Percentiles rank a stretch among this genome's conserved stretches.
Evolutionary conservation across 179 eudicot genomes (phyloP).

Genomic region (Actinidia arguta): DNA sequence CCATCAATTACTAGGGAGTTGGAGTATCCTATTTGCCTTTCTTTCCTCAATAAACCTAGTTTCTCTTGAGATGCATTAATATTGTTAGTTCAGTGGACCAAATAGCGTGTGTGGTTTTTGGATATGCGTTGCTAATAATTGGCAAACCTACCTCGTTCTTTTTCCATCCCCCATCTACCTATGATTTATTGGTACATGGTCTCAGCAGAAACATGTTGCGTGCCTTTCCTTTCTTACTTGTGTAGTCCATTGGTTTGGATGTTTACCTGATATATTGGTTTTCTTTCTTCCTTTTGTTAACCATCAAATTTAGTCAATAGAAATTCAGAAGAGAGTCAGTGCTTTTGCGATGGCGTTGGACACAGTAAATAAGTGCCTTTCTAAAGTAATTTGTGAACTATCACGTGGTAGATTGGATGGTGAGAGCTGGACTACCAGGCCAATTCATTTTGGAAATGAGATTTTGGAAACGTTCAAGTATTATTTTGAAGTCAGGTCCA

Average conservation of each 20-base stretch:
- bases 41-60: too few species aligned
- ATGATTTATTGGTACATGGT: background rate
- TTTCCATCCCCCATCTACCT: background rate
- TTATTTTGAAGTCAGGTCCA: conserved; percentile 75
- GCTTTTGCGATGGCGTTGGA: conserved; percentile 94
- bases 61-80: background rate
- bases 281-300: conserved; percentile 9
- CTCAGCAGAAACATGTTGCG: background rate
- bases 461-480: conserved; percentile 80
- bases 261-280: background rate
- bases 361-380: conserved; percentile 93
- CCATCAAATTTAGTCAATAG: conserved; percentile 65
- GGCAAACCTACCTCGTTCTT: background rate
- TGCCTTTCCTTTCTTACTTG: background rate
- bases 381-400: conserved; percentile 88
- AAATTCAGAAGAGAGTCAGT: conserved; percentile 92
- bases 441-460: conserved; percentile 91
- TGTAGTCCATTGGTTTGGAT: background rate
- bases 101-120: background rate
- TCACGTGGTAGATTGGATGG: conserved; percentile 95
- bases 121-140: background rate
- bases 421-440: conserved; percentile 82
- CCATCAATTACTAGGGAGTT: too few species aligned
- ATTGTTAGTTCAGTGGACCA: background rate
- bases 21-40: background rate